Evolutionary conservation across 2,329 filamentous ascomycete genomes (phyloP).

Genomic region (Cercospora zeae-maydis): DNA sequence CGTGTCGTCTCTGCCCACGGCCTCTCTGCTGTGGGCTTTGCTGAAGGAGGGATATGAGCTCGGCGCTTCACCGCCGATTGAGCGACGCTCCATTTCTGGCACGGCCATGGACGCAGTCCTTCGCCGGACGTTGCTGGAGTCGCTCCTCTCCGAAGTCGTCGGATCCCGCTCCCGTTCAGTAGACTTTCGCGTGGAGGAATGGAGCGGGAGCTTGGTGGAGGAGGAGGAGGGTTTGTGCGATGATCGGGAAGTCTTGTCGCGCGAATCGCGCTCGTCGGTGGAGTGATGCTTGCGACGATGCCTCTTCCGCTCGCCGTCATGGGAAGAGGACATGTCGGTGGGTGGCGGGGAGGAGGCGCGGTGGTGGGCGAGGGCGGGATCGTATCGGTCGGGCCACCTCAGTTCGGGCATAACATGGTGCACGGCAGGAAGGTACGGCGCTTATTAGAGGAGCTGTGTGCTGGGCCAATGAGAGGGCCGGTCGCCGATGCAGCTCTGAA

Average conservation of each 20-base stretch:
- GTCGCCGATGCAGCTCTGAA: not conserved
- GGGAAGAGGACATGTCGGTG: conserved; percentile 24
- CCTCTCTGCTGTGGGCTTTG: conserved; percentile 89
- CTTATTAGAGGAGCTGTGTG: conserved; percentile 4
- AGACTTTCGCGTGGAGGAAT: conserved; percentile 24
- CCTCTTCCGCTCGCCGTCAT: conserved; percentile 27
- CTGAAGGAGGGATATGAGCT: conserved; percentile 78
- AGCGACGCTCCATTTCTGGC: conserved; percentile 48
- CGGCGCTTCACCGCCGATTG: conserved; percentile 33
- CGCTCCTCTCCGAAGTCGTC: conserved; percentile 7
- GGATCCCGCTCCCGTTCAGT: conserved; percentile 30
- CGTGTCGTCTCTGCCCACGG: conserved; percentile 54
- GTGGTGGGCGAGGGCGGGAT: not conserved
- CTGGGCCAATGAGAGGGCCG: not conserved
- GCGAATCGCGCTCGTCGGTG: conserved; percentile 28
- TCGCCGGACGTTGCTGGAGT: not conserved
- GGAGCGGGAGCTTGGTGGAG: conserved; percentile 27
- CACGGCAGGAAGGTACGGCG: not conserved
- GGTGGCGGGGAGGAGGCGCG: not conserved
- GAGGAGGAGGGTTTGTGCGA: conserved; percentile 30
- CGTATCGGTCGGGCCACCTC: not conserved
- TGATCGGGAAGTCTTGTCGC: conserved; percentile 29
- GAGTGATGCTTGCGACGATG: conserved; percentile 31
- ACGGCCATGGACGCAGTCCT: conserved; percentile 32
- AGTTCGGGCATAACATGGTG: conserved; percentile 4